Base-by-base conservation (phyloP, 306 rosid species). In the Coriaria nepalensis region DNA sequence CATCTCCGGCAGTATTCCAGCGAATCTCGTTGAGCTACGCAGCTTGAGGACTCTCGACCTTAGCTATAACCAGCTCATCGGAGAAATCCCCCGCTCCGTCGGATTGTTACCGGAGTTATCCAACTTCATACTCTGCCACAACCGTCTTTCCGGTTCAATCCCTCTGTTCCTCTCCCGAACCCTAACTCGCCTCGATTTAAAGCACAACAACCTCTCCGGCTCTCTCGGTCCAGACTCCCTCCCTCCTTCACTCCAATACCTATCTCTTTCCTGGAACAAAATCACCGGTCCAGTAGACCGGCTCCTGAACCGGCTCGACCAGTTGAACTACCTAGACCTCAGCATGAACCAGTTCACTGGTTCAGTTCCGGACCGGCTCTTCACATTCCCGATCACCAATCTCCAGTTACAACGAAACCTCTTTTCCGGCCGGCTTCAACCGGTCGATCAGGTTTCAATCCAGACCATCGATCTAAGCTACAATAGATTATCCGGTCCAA, bases 51-150 rank as follows among this genome's bases (percentile, higher is more conserved):
- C 97, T 9, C 56, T 92, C 29, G 98, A 92, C 67, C 76, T 92
- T 6, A 92, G 98, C 71, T 92, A 75, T 68, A 92, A 92, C 61
- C 81, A 71, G 65, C 71, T 92, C 53, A 45, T 60, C 60, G 98
- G 98, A 49, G 53, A 9, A 40, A 78, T 85, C 49, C 98, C 96
- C 14, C 72, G 68, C 6, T n/a, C 83, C 10, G 47, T 86, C 4
- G 96, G 81, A 43, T 15, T 75, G 4, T 36, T 79, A 4, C 86
- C 94, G 63, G 94, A 54, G 52, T 58, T 92, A 32, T 65, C 88
- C 10, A 92, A 92, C 65, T 47, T 86, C 57, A 79, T 92, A 4
- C 83, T 92, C 63, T 80, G 94, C 62, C 93, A 86, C 76, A 92
- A 92, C 73, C 92, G 50, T 11, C 70, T 85, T 9, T 50, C 88